phyloP scores from a whole-genome alignment of 768 basidiomycete genomes.

The Rhizopogon roseolus region DNA sequence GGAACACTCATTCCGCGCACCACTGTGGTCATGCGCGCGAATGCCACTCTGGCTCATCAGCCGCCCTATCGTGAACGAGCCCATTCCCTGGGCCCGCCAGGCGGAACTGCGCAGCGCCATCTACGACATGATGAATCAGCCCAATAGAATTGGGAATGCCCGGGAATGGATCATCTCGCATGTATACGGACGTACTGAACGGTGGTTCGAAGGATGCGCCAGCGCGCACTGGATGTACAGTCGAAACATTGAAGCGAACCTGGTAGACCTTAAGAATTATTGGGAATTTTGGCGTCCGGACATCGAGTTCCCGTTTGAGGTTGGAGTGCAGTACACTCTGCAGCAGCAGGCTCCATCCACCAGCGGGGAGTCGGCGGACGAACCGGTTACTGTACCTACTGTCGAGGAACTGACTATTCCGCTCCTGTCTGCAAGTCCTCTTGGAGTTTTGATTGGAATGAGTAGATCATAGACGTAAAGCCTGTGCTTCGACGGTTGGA shows the following conservation, averaged over 20 bases:
- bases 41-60: slow-evolving; percentile 23
- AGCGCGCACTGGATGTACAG: slow-evolving; percentile 23
- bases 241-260: slow-evolving; percentile 16
- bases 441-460: background rate
- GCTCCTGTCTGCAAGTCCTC: background rate
- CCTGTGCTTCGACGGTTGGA: background rate
- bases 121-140: slow-evolving; percentile 16
- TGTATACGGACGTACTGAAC: slow-evolving; percentile 24
- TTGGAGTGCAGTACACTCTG: slow-evolving; percentile 5
- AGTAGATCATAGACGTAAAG: background rate
- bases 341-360: background rate
- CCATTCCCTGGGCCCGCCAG: slow-evolving; percentile 20
- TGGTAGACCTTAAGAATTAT: slow-evolving; percentile 17
- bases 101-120: slow-evolving; percentile 15
- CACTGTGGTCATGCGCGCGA: slow-evolving; percentile 28
- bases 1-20: slow-evolving; percentile 26
- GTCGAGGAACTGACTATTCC: background rate
- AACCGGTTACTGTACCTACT: background rate
- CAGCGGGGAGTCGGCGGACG: background rate
- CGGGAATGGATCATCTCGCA: slow-evolving; percentile 25
- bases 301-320: slow-evolving; percentile 14
- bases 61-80: slow-evolving; percentile 13
- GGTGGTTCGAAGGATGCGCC: slow-evolving; percentile 27
- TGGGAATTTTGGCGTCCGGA: slow-evolving; percentile 22
- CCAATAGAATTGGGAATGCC: slow-evolving; percentile 2